Base-by-base conservation (phyloP, 305 asterid species). In the Stenogyne calaminthoides region DNA sequence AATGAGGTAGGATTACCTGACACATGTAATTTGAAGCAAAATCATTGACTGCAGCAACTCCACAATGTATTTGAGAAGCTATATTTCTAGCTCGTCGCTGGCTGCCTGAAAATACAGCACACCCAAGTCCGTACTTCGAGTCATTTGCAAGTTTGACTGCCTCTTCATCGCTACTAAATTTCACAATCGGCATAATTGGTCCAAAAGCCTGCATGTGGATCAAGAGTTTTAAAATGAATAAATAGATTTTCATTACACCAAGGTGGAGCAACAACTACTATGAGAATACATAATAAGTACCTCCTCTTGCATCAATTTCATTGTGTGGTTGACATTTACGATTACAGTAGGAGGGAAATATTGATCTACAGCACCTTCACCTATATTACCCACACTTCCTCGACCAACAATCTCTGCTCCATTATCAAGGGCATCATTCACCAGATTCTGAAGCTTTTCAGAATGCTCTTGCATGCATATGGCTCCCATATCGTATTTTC, bases 401-500 rank as follows among this genome's bases (percentile, higher is more conserved):
- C 99, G 82, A 72, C 92, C 96, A 76, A 69, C 87, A 80, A 91
- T 90, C 88, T 90, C 96, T 71, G 98, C 99, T 56, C 99, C 99
- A 80, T 88, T 91, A 54, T 88, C 88, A 18, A 90, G 71, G 72
- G 99, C 99, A 74, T 94, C 99, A 44, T 88, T 85, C 62, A 94
- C 93, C 76, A 94, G 87, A 78, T 73, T 82, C 78, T 90, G 98
- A 79, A 94, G 97, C 90, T 82, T 94, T 80, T 94, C 98, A 11
- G 99, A 88, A 83, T 94, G 99, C 85, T 94, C 99, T 85, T 88
- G 94, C 98, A 94, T 92, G 88, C 99, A 94, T 80, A 92, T 90
- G 77, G 99, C 98, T 78, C 98, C 99, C 97, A 90, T 94, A 80
- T 94, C 99, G 72, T 91, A 90, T 81, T 90, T 94, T 46, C 95